Evolutionary conservation across 345 rosid species (phyloP).

Genomic region (Linum trigynum): DNA sequence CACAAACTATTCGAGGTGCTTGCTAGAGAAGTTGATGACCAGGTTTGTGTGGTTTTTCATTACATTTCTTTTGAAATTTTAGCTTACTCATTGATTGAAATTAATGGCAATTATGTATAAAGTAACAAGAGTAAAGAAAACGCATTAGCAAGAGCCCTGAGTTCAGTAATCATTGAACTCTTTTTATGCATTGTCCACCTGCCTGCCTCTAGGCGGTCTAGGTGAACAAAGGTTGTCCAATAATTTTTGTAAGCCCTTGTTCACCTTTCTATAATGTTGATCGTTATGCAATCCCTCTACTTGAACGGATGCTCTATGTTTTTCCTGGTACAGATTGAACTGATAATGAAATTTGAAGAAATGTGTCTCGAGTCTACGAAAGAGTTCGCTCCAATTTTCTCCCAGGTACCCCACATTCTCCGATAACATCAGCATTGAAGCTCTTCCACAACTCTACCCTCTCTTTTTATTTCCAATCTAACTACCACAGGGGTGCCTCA

Average conservation of each 20-base stretch:
- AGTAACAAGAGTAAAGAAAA: background rate
- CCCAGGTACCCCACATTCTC: slow-evolving; percentile 29
- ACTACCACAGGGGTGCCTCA: background rate
- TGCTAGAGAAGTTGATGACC: slow-evolving; percentile 64
- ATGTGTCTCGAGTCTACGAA: slow-evolving; percentile 62
- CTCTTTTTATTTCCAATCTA: background rate
- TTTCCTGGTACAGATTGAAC: slow-evolving; percentile 53
- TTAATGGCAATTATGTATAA: no score
- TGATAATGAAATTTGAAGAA: slow-evolving; percentile 85
- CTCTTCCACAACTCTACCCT: background rate
- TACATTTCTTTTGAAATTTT: slow-evolving; percentile 2
- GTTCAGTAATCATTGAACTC: no score
- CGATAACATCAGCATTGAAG: background rate
- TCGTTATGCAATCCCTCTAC: background rate
- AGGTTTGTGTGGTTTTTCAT: slow-evolving; percentile 30
- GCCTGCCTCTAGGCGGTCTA: background rate
- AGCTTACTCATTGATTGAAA: background rate
- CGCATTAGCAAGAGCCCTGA: background rate
- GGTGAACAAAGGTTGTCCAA: background rate
- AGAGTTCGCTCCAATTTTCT: slow-evolving; percentile 53
- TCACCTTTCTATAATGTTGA: no score
- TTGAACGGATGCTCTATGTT: background rate
- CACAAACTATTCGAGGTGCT: slow-evolving; percentile 50
- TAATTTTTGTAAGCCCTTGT: no score
- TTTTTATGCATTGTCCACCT: background rate